These are phyloP conservation scores for Penicillium thymicola DNA, from an alignment of 2,329 filamentous ascomycete genomes.

Conservation along the genomic window DNA sequence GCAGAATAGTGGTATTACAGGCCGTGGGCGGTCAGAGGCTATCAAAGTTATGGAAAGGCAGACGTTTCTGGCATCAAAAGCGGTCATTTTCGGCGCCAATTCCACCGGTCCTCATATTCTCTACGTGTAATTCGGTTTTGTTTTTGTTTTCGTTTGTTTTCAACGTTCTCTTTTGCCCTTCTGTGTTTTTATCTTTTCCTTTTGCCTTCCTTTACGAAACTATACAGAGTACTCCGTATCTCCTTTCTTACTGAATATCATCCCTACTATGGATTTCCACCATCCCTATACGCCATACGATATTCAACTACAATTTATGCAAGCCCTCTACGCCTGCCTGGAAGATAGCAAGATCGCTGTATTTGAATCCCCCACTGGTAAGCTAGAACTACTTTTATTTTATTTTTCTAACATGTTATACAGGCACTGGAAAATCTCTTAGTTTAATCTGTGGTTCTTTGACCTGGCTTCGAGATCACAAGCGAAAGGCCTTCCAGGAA, in stretches of 20 bases:
- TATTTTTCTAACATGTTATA: neutral
- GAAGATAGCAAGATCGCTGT: constrained; percentile 79
- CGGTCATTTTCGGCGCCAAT: no score
- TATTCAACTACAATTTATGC: constrained; percentile 88
- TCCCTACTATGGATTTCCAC: constrained; percentile 60
- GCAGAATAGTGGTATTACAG: no score
- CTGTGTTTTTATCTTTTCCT: neutral
- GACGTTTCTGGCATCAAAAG: no score
- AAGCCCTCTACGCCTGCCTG: constrained; percentile 72
- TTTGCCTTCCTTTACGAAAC: neutral
- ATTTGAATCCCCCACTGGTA: constrained; percentile 90
- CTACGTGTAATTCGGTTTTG: no score
- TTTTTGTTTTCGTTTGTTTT: no score
- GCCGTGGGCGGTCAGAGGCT: no score
- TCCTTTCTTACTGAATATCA: neutral
- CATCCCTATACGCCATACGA: constrained; percentile 86
- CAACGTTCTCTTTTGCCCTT: no score
- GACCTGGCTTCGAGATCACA: constrained; percentile 86
- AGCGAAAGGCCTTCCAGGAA: constrained; percentile 59
- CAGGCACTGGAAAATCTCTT: constrained; percentile 72
- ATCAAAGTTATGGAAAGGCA: no score
- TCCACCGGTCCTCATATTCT: no score
- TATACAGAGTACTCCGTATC: neutral
- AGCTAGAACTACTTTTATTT: neutral
- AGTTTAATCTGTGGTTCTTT: constrained; percentile 85